These are phyloP conservation scores for Penicillium sp. DNA, from an alignment of 2,329 filamentous ascomycete species.

Conservation along the genomic window DNA sequence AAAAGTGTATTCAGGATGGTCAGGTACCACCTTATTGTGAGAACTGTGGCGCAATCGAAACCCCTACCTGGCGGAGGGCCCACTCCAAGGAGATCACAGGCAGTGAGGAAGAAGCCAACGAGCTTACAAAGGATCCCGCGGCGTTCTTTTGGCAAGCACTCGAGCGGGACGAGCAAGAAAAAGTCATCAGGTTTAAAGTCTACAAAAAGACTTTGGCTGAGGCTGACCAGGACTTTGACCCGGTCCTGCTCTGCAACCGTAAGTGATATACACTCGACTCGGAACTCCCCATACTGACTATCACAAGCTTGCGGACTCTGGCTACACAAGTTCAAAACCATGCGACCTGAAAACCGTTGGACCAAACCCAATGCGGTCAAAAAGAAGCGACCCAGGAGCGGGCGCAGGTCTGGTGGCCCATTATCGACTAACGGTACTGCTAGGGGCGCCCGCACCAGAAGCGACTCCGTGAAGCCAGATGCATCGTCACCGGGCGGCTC, in stretches of 20 bases:
- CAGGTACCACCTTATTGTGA: slow-evolving; percentile 86
- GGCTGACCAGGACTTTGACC: slow-evolving; percentile 73
- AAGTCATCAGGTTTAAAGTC: slow-evolving; percentile 69
- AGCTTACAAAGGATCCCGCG: slow-evolving; percentile 72
- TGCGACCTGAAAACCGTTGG: slow-evolving; percentile 85
- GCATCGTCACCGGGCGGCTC: slow-evolving; percentile 46
- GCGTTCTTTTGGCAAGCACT: slow-evolving; percentile 76
- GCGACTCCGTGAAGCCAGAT: slow-evolving; percentile 33
- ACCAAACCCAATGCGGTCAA: slow-evolving; percentile 61
- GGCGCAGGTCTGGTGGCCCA: slow-evolving; percentile 39
- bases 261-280: slow-evolving; percentile 47
- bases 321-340: slow-evolving; percentile 84
- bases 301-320: slow-evolving; percentile 81
- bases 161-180: slow-evolving; percentile 65
- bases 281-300: slow-evolving; percentile 17
- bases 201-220: slow-evolving; percentile 74
- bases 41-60: slow-evolving; percentile 95
- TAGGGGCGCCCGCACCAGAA: slow-evolving; percentile 36
- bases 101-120: slow-evolving; percentile 70
- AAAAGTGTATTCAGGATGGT: slow-evolving; percentile 71
- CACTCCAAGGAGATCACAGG: slow-evolving; percentile 79
- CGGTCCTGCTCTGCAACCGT: slow-evolving; percentile 86
- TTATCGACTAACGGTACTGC: slow-evolving; percentile 39
- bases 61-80: slow-evolving; percentile 93
- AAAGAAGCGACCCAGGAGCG: slow-evolving; percentile 45